phyloP scores from a whole-genome alignment of 2,329 filamentous ascomycete species.

The Lachnellula arida region DNA sequence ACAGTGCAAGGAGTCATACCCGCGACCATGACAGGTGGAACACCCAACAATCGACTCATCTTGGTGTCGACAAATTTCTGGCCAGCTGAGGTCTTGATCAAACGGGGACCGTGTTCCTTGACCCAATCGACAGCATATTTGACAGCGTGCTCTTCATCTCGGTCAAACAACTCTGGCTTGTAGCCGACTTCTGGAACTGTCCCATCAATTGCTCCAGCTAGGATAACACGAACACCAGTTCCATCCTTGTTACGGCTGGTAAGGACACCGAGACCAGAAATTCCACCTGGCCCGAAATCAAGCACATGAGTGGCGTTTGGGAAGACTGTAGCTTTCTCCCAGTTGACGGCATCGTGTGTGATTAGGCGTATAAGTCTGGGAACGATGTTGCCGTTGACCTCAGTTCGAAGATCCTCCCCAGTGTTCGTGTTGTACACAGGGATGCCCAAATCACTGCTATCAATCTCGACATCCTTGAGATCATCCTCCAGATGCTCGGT shows the following conservation, averaged over 20 bases:
- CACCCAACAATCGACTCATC: slow-evolving; percentile 81
- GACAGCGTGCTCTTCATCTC: slow-evolving; percentile 89
- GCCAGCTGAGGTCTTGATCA: slow-evolving; percentile 84
- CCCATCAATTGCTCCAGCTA: slow-evolving; percentile 89
- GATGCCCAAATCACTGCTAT: slow-evolving; percentile 69
- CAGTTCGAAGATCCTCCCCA: slow-evolving; percentile 73
- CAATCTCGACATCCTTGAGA: slow-evolving; percentile 74
- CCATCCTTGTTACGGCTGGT: slow-evolving; percentile 99
- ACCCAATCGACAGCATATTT: slow-evolving; percentile 98
- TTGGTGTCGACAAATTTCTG: slow-evolving; percentile 94
- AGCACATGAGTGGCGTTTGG: slow-evolving; percentile 87
- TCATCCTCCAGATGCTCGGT: slow-evolving; percentile 82
- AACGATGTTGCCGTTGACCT: slow-evolving; percentile 72
- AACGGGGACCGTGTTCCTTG: slow-evolving; percentile 88
- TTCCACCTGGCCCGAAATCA: slow-evolving; percentile 94
- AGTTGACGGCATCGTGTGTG: slow-evolving; percentile 88
- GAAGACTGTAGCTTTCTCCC: slow-evolving; percentile 93
- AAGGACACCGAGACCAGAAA: slow-evolving; percentile 90
- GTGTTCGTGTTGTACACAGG: slow-evolving; percentile 88
- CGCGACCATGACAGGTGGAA: slow-evolving; percentile 84
- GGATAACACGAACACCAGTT: slow-evolving; percentile 91
- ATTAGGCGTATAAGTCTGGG: slow-evolving; percentile 87
- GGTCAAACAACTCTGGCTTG: slow-evolving; percentile 96
- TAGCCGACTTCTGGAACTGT: slow-evolving; percentile 90
- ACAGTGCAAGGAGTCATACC: slow-evolving; percentile 93